Evolutionary conservation across 2,329 filamentous ascomycete genomes (phyloP), one percentile per base, ranked within the genome.

Genomic region (Epichloe gansuensis): DNA sequence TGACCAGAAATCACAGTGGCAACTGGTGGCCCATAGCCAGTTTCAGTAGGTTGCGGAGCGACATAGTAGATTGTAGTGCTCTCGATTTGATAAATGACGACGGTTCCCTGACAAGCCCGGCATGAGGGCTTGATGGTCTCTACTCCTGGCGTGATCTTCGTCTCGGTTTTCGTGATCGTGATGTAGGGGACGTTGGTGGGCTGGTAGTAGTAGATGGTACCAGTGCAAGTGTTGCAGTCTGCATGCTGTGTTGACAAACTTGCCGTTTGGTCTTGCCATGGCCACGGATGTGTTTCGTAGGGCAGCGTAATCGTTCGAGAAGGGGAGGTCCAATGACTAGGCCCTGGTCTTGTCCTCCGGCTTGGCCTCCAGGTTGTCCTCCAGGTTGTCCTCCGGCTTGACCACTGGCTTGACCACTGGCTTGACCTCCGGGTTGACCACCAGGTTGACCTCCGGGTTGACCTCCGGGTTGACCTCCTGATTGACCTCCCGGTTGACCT

Each of bases 1-100:
- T 48, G 46, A 23, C 46, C 46, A 21, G 46, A 17, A 3, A 17
- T 39, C 34, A 48, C 11, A 7, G 46, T 48, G 46, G 34, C 34
- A 12, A 41, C 23, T 46, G 43, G 31, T 46, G 50, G 11, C 35
- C 41, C 28, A 11, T 15, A 25, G 9, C 15, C 43, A 6, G 21
- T 46, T 23, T 49, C 35, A 4, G 23, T 17, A 17, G 35, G 34
- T 41, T 12, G 41, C 45, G 31, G 50, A 7, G 41, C 25, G n/a
- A 38, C 13, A 38, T 38, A 31, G 35, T 51, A 51, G 34, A 46
- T 46, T 34, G 50, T 51, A 6, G 34, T 51, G 2, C 34, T 21
- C 15, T 51, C 50, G 28, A 46, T 46, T 39, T 51, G n/a, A 21
- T 46, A 51, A 13, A 51, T 51, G 50, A 46, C 38, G 50, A 51